Evolutionary conservation across 768 basidiomycete species (phyloP).

Genomic region (Lepiota venenata): DNA sequence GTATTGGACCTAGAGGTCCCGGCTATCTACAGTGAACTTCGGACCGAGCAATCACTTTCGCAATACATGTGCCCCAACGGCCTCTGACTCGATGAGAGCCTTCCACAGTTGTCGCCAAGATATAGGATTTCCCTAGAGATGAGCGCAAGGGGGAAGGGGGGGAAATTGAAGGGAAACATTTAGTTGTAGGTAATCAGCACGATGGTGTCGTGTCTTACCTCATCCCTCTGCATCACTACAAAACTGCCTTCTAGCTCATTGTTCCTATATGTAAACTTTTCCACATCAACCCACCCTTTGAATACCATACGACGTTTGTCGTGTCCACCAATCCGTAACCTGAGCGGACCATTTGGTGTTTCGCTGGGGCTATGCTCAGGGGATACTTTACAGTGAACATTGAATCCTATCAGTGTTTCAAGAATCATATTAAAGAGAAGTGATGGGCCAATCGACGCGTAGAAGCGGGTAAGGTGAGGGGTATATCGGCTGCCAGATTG

Average conservation of each 20-base stretch:
- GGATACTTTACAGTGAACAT: slow-evolving; percentile 45
- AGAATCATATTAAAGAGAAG: slow-evolving; percentile 52
- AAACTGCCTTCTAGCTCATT: slow-evolving; percentile 53
- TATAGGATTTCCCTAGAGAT: slow-evolving; percentile 15
- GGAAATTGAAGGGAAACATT: slow-evolving; percentile 26
- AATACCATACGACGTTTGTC: slow-evolving; percentile 62
- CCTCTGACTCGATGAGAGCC: slow-evolving; percentile 11
- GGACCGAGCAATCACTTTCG: slow-evolving; percentile 16
- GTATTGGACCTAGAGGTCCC: too few relatives aligned
- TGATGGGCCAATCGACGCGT: slow-evolving; percentile 53
- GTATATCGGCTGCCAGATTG: slow-evolving; percentile 70
- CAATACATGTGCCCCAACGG: slow-evolving; percentile 15
- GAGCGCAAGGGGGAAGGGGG: slow-evolving; percentile 39
- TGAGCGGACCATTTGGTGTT: slow-evolving; percentile 16
- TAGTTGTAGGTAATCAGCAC: too few relatives aligned
- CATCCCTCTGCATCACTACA: slow-evolving; percentile 67
- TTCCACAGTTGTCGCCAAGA: slow-evolving; percentile 18
- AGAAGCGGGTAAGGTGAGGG: slow-evolving; percentile 81
- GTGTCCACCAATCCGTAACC: slow-evolving; percentile 62
- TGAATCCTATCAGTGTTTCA: slow-evolving; percentile 44
- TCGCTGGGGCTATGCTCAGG: neutral
- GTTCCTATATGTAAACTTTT: slow-evolving; percentile 44
- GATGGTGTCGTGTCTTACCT: slow-evolving; percentile 33
- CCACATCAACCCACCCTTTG: slow-evolving; percentile 76
- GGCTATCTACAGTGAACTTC: too few relatives aligned